Conservation (phyloP, 2,329 filamentous ascomycete genomes). For the Venturia asperata region DNA sequence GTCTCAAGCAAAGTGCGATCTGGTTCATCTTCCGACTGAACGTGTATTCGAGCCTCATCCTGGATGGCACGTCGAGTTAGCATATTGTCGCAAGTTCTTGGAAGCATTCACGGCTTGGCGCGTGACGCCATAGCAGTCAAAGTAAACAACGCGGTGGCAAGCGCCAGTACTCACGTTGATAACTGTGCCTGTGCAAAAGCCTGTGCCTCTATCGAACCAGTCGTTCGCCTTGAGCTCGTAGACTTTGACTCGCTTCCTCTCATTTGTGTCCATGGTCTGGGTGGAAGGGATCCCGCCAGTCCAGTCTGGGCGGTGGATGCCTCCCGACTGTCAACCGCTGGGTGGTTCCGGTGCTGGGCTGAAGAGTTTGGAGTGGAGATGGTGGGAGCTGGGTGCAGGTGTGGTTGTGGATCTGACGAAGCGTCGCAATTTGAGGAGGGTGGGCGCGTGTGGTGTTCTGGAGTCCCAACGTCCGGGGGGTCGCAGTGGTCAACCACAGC, state of each 20-base stretch:
- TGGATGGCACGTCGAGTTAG: slow-evolving; percentile 49
- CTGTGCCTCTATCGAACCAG: slow-evolving; percentile 91
- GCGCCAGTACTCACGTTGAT: slow-evolving; percentile 53
- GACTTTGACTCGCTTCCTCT: slow-evolving; percentile 15
- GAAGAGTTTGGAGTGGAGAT: neutral
- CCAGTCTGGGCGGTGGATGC: neutral
- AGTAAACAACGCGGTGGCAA: slow-evolving; percentile 3
- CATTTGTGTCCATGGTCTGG: slow-evolving; percentile 5
- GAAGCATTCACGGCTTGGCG: slow-evolving; percentile 17
- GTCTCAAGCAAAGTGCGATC: slow-evolving; percentile 79
- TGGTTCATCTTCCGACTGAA: slow-evolving; percentile 89
- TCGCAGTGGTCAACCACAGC: neutral
- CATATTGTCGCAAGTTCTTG: slow-evolving; percentile 25
- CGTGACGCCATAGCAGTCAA: slow-evolving; percentile 14
- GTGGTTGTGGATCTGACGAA: slow-evolving; percentile 19
- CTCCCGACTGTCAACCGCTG: neutral
- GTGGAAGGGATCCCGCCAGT: neutral
- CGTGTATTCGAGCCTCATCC: slow-evolving; percentile 80
- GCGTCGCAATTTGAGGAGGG: slow-evolving; percentile 9
- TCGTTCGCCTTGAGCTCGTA: slow-evolving; percentile 17
- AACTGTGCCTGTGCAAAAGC: slow-evolving; percentile 79
- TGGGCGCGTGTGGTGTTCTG: slow-evolving; percentile 6
- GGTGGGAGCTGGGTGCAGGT: neutral
- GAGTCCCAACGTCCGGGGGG: neutral
- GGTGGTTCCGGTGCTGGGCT: neutral